These are phyloP conservation scores for Dittrichia graveolens DNA, from an alignment of 129 eudicot species.

Conservation along the genomic window DNA sequence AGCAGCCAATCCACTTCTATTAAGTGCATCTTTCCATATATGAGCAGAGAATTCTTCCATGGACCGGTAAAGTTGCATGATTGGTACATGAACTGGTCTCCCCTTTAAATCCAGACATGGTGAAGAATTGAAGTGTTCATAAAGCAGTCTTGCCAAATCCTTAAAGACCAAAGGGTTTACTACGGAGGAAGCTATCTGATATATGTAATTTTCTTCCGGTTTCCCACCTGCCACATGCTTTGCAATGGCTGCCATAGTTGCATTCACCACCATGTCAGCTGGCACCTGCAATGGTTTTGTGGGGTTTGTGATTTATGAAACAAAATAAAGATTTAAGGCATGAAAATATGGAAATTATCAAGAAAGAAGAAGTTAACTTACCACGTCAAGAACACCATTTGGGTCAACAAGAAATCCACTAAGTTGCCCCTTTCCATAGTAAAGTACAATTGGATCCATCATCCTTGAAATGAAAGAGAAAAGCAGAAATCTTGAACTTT, in stretches of 20 bases:
- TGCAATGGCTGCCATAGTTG: conserved; percentile 92
- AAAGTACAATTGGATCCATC: conserved; percentile 93
- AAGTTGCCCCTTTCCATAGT: conserved; percentile 94
- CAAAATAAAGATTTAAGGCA: not conserved
- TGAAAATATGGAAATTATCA: not conserved
- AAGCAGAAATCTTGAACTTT: not conserved
- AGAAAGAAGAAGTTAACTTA: conserved; percentile 33
- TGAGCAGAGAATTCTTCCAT: conserved; percentile 90
- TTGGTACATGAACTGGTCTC: conserved; percentile 73
- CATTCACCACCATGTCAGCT: conserved; percentile 97
- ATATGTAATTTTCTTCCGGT: conserved; percentile 59
- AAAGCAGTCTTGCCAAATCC: conserved; percentile 66
- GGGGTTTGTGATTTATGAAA: conserved; percentile 8
- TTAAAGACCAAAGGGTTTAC: conserved; percentile 83
- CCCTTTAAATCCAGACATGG: conserved; percentile 81
- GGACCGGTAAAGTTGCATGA: conserved; percentile 71
- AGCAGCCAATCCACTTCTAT: conserved; percentile 49
- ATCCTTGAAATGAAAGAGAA: conserved; percentile 51
- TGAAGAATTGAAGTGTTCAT: conserved; percentile 68
- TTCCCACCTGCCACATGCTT: conserved; percentile 78
- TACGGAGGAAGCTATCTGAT: conserved; percentile 91
- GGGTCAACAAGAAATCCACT: conserved; percentile 93
- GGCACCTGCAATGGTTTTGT: conserved; percentile 63
- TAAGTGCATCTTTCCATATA: conserved; percentile 75
- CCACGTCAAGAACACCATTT: conserved; percentile 93